Evolutionary conservation across 345 rosid genomes (phyloP), one percentile per base, ranked within the genome.

Genomic region (Citrus glauca): DNA sequence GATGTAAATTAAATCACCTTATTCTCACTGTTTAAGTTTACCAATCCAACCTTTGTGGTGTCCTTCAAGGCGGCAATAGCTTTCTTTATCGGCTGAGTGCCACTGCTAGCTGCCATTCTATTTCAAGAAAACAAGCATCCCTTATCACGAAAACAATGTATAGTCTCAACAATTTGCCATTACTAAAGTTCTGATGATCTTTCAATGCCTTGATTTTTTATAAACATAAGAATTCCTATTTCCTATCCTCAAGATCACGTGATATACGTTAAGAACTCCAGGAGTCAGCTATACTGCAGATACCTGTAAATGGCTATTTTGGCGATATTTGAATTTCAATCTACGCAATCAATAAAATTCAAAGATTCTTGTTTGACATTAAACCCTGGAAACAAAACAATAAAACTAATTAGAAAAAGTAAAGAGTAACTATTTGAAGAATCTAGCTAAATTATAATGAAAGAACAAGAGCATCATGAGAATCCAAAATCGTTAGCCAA

Each of bases 31-130:
- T 82, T 85, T 30, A 83, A 81, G 63, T 65, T 83, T 6, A 74
- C 83, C 75, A 82, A 78, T 66, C 85, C 85, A 76, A 82, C 85
- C 9, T 60, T 87, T 30, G 90, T 85, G 57, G 87, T 40, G 37
- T 85, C 86, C 80, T 85, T 87, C n/a, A 87, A 24, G 24, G 80
- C 81, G 37, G 81, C 87, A 73, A 83, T 4, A 22, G 85, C 90
- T 77, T 77, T 83, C 66, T 78, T 77, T 5, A 87, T 72, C 20
- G 78, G 69, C 65, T 79, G 90, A 66, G 80, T 38, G 40, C 73
- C 30, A 59, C 71, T 53, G 42, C 82, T 69, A 24, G 77, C 55
- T 73, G 86, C 73, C 86, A 84, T 87, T 81, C 89, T 84, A 64
- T 73, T 70, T 73, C 77, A 78, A 64, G 30, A 71, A 67, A 64